These are phyloP conservation scores for Cladophialophora yegresii DNA, from an alignment of 2,329 filamentous ascomycete genomes.

Conservation along the genomic window DNA sequence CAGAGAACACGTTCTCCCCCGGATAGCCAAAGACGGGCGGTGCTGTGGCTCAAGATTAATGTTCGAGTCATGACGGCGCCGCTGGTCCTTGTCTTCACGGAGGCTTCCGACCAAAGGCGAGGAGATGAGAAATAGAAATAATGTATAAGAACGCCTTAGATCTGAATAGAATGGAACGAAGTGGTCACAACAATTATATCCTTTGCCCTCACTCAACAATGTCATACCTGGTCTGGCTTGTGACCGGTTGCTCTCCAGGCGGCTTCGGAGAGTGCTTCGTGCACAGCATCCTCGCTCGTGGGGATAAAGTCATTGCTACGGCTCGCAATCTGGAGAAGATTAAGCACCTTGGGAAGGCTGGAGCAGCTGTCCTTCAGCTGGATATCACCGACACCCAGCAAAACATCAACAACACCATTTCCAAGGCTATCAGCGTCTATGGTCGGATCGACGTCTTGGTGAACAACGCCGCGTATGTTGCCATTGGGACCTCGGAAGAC, in stretches of 20 bases:
- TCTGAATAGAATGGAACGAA: background rate
- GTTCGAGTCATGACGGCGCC: background rate
- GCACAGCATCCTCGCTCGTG: conserved; percentile 36
- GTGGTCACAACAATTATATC: background rate
- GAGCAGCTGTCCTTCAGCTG: conserved; percentile 19
- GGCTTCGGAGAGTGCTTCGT: conserved; percentile 39
- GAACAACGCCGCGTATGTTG: conserved; percentile 41
- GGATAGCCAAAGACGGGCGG: background rate
- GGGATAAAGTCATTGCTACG: conserved; percentile 44
- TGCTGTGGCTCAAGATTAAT: background rate
- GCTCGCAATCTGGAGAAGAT: conserved; percentile 34
- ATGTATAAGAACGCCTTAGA: background rate
- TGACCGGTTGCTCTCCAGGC: conserved; percentile 44
- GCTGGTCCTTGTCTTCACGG: background rate
- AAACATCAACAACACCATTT: conserved; percentile 5
- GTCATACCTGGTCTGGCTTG: conserved; percentile 40
- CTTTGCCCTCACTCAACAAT: conserved; percentile 17
- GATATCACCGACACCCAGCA: conserved; percentile 23
- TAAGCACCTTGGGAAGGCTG: conserved; percentile 12
- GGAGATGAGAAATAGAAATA: too few relatives aligned
- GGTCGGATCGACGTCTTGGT: conserved; percentile 42
- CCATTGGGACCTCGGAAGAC: conserved; percentile 39
- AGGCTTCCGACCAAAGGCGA: background rate
- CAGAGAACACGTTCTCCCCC: background rate
- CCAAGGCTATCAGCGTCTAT: conserved; percentile 16